A percentile compares a stretch with the other conserved stretches of the same genome.
Conservation (phyloP, 139 green algal genomes). For the Desmodesmus armatus region DNA sequence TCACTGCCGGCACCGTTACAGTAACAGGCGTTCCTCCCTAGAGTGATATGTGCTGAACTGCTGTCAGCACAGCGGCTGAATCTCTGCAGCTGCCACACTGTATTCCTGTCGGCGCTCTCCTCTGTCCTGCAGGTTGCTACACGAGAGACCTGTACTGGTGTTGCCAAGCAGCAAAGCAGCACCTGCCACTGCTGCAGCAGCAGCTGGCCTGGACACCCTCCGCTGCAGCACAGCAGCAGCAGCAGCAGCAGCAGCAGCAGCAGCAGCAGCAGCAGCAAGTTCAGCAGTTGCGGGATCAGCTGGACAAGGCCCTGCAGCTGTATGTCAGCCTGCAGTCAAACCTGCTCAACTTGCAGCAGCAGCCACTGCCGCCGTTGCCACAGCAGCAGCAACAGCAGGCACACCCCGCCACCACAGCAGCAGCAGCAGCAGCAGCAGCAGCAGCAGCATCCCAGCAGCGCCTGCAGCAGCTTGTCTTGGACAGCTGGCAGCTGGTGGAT, state of each 20-base stretch:
- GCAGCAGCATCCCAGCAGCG: not conserved
- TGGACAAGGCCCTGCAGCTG: not conserved
- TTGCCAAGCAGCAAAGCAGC: not conserved
- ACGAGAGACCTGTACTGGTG: slow-evolving; percentile 43
- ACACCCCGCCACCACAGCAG: not conserved
- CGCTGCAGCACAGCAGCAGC: not conserved
- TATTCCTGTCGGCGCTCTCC: no score
- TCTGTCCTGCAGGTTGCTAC: not conserved
- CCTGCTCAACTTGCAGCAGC: not conserved
- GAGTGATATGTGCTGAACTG: no score
- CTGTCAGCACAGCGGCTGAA: no score
- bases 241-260: slow-evolving; percentile 30
- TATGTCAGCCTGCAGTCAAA: no score
- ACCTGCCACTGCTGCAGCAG: slow-evolving; percentile 22
- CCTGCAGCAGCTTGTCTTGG: not conserved
- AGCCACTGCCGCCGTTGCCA: not conserved
- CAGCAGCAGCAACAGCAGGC: not conserved
- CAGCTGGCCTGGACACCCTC: no score
- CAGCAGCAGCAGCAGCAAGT: slow-evolving; percentile 26
- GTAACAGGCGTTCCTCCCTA: no score
- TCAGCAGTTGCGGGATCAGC: not conserved
- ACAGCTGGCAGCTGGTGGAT: not conserved
- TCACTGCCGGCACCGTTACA: no score
- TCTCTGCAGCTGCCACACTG: not conserved
- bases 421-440: slow-evolving; percentile 1